Base-by-base conservation (phyloP, 73 alveolate species). In the Paramecium primaurelia region DNA sequence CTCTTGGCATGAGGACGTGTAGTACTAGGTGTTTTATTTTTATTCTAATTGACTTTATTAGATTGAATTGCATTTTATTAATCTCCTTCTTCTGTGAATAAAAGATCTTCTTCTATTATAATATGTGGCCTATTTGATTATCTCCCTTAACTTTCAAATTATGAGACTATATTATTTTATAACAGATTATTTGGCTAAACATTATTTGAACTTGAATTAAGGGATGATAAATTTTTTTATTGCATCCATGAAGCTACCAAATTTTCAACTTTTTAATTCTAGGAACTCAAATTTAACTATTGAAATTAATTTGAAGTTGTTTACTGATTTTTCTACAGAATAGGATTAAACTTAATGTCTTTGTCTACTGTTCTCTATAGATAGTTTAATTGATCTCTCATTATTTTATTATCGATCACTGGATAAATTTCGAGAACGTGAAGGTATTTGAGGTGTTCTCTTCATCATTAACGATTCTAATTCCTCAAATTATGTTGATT, bases 381-480 rank as follows among this genome's bases (percentile, higher is more conserved):
- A 64, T 4, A 64, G 47, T 64, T 64, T 25, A 64, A 64, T 64
- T 64, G 84, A 64, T 32, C 42, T 7, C 22, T 64, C 42, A 64
- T 64, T 64, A 28, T 10, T 34, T 54, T 5, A 18, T 64, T 64
- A 64, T 64, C 84, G 26, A 32, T 64, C 84, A 64, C 22, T 64
- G 8, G 84, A 64, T 64, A 64, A 64, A 28, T 64, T 64, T 64
- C 84, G 84, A 64, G 84, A 64, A 14, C 84, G 45, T 14, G 84
- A 28, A 32, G 84, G 28, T 12, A 34, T n/a, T 64, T 64, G 12
- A 32, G 84, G 42, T 1, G 28, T 32, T 9, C 28, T 64, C 8
- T n/a, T 64, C 22, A 64, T 47, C 22, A 47, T 28, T 3, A 64
- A 64, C 1, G 84, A 64, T 64, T 64, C 84, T 30, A 64, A 8